These are phyloP conservation scores for Globisporangium middletonii DNA, from an alignment of 352 stramenopile species.

Conservation along the genomic window DNA sequence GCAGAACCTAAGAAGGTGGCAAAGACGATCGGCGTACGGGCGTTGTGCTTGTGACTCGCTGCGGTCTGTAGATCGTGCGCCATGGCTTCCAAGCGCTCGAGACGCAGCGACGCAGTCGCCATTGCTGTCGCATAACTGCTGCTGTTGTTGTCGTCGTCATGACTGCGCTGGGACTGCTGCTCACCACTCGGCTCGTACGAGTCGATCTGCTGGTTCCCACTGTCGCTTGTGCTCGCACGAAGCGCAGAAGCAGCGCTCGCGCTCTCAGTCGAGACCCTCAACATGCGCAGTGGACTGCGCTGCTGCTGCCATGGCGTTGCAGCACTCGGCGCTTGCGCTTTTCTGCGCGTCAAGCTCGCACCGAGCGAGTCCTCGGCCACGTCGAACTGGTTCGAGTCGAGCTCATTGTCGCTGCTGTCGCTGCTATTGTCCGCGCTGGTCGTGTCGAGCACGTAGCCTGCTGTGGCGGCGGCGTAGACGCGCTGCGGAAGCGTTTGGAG, in stretches of 20 bases:
- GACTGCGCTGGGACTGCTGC: too few relatives aligned
- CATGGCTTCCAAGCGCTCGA: not conserved
- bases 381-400: conserved; percentile 3
- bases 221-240: too few relatives aligned
- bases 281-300: too few relatives aligned
- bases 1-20: too few relatives aligned
- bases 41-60: not conserved
- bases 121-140: not conserved
- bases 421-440: not conserved
- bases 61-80: not conserved
- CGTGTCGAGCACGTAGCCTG: not conserved
- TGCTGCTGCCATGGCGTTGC: too few relatives aligned
- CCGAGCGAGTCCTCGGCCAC: not conserved
- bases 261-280: too few relatives aligned
- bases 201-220: too few relatives aligned
- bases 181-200: too few relatives aligned
- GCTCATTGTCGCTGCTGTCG: conserved; percentile 3
- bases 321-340: not conserved
- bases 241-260: too few relatives aligned
- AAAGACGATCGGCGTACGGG: not conserved
- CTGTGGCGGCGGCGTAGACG: not conserved
- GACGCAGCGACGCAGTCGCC: not conserved
- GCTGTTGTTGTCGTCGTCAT: not conserved
- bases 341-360: not conserved
- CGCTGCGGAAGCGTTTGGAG: conserved; percentile 10